Percentiles rank a stretch among this genome's conserved stretches.
phyloP scores from a whole-genome alignment of 768 basidiomycete genomes.

The Chalciporus pseudorubinellus region DNA sequence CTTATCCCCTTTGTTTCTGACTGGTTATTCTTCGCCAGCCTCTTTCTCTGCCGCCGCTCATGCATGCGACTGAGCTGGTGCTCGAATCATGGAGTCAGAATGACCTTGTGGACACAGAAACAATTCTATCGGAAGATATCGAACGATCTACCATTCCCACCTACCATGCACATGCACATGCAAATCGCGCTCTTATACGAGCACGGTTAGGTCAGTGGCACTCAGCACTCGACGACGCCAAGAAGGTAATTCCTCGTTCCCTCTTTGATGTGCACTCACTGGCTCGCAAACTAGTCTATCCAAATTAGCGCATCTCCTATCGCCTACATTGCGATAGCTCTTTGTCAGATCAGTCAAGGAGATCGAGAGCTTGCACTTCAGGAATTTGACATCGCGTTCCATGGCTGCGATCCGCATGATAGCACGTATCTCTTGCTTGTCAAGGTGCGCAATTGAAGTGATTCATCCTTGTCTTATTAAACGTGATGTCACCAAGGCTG shows the following conservation, averaged over 20 bases:
- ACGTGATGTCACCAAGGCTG: neutral
- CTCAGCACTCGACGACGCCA: conserved; percentile 3
- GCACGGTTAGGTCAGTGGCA: neutral
- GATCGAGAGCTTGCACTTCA: neutral
- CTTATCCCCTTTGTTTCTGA: neutral
- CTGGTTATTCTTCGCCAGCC: neutral
- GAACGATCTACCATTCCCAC: neutral
- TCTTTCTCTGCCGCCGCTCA: neutral
- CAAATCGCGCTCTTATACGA: conserved; percentile 3
- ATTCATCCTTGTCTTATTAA: no score
- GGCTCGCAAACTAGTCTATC: neutral
- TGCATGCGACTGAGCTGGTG: neutral
- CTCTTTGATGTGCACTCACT: no score
- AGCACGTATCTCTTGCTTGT: neutral
- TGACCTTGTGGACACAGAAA: neutral
- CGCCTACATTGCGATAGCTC: neutral
- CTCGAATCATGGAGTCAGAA: conserved; percentile 1
- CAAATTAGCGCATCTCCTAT: neutral
- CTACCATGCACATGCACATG: neutral
- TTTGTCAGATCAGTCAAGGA: neutral
- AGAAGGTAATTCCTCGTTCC: neutral
- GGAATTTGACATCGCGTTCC: neutral
- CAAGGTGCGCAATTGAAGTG: neutral
- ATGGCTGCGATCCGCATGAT: neutral
- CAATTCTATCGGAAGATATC: conserved; percentile 4